These are phyloP conservation scores for Pseudogymnoascus sp. DNA, from an alignment of 2,329 filamentous ascomycete genomes.

Conservation along the genomic window DNA sequence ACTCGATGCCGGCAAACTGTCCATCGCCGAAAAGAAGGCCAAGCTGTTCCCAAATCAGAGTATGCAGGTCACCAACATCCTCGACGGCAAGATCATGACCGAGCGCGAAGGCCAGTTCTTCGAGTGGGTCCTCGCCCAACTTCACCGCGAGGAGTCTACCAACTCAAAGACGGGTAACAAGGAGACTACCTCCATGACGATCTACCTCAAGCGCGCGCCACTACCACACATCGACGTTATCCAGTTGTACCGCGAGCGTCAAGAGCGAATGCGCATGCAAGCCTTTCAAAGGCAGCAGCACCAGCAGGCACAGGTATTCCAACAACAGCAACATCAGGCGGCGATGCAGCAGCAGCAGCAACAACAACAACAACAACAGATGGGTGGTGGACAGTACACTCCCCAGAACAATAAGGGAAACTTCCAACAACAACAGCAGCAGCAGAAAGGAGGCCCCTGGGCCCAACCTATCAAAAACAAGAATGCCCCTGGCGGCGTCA, in stretches of 20 bases:
- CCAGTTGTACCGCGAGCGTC: constrained; percentile 15
- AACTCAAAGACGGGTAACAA: constrained; percentile 13
- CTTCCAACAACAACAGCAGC: constrained; percentile 9
- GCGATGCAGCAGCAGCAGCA: constrained; percentile 9
- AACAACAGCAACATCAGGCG: background rate
- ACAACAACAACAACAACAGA: constrained; percentile 8
- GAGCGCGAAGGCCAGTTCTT: constrained; percentile 20
- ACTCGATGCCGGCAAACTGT: constrained; percentile 18
- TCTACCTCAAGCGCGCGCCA: constrained; percentile 22
- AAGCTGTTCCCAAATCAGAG: constrained; percentile 21
- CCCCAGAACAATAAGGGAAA: constrained; percentile 10
- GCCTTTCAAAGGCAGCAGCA: constrained; percentile 12
- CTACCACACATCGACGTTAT: constrained; percentile 15
- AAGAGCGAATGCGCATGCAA: constrained; percentile 15
- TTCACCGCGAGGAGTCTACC: constrained; percentile 16
- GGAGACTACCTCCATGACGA: constrained; percentile 22
- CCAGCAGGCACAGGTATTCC: background rate
- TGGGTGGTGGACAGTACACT: background rate
- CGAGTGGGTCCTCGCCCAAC: constrained; percentile 24
- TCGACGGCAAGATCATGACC: constrained; percentile 20
- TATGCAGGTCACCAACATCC: constrained; percentile 21
- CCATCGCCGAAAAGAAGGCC: constrained; percentile 23
- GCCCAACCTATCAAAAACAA: background rate
- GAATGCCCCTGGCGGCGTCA: background rate
- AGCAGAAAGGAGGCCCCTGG: background rate